Percentiles rank a stretch among this genome's conserved stretches.
phyloP scores from a whole-genome alignment of 1,284 basidiomycete species.

The Lignosus rhinocerotis region DNA sequence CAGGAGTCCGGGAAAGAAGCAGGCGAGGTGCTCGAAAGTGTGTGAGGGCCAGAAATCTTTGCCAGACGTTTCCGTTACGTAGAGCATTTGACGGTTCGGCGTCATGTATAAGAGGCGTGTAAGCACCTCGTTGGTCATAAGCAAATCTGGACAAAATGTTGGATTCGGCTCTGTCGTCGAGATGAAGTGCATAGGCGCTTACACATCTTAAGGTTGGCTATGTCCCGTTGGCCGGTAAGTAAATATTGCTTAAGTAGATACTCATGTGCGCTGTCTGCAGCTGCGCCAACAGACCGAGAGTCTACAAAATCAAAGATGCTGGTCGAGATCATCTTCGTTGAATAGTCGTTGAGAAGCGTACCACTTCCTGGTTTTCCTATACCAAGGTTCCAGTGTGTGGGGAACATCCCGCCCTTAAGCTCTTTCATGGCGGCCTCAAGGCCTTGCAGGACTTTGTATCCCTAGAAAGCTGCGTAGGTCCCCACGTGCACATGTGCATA shows the following conservation, averaged over 20 bases:
- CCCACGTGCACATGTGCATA: not conserved
- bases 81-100: slow-evolving; percentile 64
- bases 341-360: slow-evolving; percentile 26
- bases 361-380: slow-evolving; percentile 42
- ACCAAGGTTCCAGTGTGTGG: slow-evolving; percentile 48
- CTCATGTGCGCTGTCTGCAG: slow-evolving; percentile 73
- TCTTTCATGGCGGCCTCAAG: slow-evolving; percentile 40
- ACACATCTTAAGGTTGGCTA: slow-evolving; percentile 64
- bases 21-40: slow-evolving; percentile 70
- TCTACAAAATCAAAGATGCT: slow-evolving; percentile 1
- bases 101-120: slow-evolving; percentile 67
- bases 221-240: slow-evolving; percentile 60
- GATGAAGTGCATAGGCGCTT: slow-evolving; percentile 9
- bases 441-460: slow-evolving; percentile 20
- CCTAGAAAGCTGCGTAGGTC: slow-evolving; percentile 5
- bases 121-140: slow-evolving; percentile 60
- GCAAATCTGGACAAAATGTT: slow-evolving; percentile 49
- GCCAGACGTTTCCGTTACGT: slow-evolving; percentile 58
- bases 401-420: slow-evolving; percentile 54
- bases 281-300: slow-evolving; percentile 54
- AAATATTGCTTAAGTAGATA: slow-evolving; percentile 76
- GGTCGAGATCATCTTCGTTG: not conserved
- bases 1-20: slow-evolving; percentile 74
- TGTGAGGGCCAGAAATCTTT: slow-evolving; percentile 44
- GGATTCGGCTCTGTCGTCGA: not conserved